A percentile compares a stretch with the other conserved stretches of the same genome.
Conservation (phyloP, 2,329 filamentous ascomycete species). For the Zasmidium angulare region DNA sequence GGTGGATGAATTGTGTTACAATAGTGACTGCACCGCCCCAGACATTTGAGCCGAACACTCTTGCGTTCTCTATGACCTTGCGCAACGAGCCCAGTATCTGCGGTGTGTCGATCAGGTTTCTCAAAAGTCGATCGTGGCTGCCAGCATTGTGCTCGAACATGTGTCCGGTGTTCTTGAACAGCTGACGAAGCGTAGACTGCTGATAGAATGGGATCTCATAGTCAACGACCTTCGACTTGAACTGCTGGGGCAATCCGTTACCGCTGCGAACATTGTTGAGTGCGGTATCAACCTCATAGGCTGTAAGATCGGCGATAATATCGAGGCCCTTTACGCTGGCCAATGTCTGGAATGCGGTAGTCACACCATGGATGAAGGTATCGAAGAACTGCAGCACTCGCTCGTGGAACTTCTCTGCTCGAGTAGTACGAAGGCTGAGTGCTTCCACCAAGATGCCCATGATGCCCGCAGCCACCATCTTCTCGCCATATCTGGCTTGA, state of each 20-base stretch:
- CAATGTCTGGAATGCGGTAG: slow-evolving; percentile 79
- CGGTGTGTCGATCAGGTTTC: slow-evolving; percentile 92
- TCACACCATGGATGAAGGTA: slow-evolving; percentile 75
- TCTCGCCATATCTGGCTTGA: slow-evolving; percentile 65
- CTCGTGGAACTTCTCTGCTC: slow-evolving; percentile 80
- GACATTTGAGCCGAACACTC: slow-evolving; percentile 82
- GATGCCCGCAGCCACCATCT: slow-evolving; percentile 84
- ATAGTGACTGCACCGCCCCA: slow-evolving; percentile 95
- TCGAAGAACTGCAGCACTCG: slow-evolving; percentile 86
- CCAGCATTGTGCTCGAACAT: slow-evolving; percentile 82
- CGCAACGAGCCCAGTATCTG: slow-evolving; percentile 77
- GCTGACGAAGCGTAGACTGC: slow-evolving; percentile 88
- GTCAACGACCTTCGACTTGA: slow-evolving; percentile 80
- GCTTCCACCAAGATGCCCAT: slow-evolving; percentile 90
- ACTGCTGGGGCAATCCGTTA: slow-evolving; percentile 69
- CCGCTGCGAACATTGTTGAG: slow-evolving; percentile 65
- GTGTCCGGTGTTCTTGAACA: slow-evolving; percentile 95
- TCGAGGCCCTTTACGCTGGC: slow-evolving; percentile 82
- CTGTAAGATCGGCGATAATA: slow-evolving; percentile 82
- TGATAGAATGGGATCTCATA: slow-evolving; percentile 92
- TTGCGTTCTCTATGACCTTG: slow-evolving; percentile 76
- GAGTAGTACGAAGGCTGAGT: slow-evolving; percentile 74
- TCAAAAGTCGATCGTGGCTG: slow-evolving; percentile 83
- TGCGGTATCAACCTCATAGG: slow-evolving; percentile 72
- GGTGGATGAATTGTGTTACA: slow-evolving; percentile 94